Evolutionary conservation across 768 basidiomycete species (phyloP), one percentile per base, ranked within the genome.

Genomic region (Cystobasidiopsis lactophilus): DNA sequence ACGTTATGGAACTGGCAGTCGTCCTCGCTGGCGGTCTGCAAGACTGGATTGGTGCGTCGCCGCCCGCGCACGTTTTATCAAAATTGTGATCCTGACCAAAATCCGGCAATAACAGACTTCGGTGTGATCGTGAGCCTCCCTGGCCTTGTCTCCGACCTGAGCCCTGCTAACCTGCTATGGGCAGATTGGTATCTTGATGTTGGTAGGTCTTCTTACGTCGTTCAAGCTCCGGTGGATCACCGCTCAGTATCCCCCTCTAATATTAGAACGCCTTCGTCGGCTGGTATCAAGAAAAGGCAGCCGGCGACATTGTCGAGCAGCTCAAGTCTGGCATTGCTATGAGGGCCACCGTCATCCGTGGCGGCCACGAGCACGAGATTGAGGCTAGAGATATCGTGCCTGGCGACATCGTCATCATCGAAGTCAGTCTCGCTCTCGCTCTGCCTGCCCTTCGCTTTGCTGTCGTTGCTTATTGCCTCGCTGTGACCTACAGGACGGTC

Each of bases 261-360:
- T 19, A 24, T 4, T 53, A 63, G 53, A 73, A 73, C 62, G 72
- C 72, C 30, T 61, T 66, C 37, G 70, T 72, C 40, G 69, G 69
- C 1, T 71, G 71, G 71, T 72, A 70, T 49, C 71, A 72, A 58
- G 71, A 72, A 58, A 72, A 72, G 61, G 70, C 71, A 60, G 72
- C 72, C 5, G 72, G 70, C 24, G 71, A 72, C 54, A 72, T 73
- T 47, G 72, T 73, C 46, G 70, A 67, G 5, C 64, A 73, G 52
- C 70, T 73, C 46, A 72, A 72, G 60, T 71, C 71, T 13, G 72
- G 70, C 38, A 73, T 73, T 50, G 70, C 72, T 0, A 43, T 72
- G 56, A 68, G 66, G 55, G 66, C 69, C 5, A 59, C 52, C 3
- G 70, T 70, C 18, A 61, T 73, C 16, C 67, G 72, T 16, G 64